A percentile compares a stretch with the other conserved stretches of the same genome.
Evolutionary conservation across 192 early-diverging fungal genomes (phyloP).

Genomic region (Martensiomyces pterosporus): DNA sequence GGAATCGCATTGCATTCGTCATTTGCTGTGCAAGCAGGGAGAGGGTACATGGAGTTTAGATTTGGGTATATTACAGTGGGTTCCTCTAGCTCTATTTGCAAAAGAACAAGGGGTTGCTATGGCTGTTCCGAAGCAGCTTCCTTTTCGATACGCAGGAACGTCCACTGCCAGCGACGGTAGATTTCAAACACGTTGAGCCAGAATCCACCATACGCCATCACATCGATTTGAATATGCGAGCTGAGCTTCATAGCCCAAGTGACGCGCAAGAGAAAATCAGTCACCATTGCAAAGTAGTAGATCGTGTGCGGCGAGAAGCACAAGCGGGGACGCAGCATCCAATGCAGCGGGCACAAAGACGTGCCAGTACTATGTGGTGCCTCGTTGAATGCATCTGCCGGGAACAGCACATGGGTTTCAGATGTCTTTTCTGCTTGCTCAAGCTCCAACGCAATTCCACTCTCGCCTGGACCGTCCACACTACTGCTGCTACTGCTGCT

Average conservation of each 20-base stretch:
- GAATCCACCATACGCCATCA: conserved; percentile 68
- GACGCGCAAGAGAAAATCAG: conserved; percentile 79
- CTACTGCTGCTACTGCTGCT: too few species aligned
- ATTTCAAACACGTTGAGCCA: conserved; percentile 80
- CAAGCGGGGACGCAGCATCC: conserved; percentile 57
- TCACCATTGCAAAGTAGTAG: conserved; percentile 76
- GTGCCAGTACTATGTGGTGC: too few species aligned
- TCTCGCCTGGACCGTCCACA: conserved; percentile 16
- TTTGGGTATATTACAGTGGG: not conserved
- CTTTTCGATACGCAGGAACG: conserved; percentile 84
- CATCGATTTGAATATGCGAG: conserved; percentile 57
- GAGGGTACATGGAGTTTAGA: not conserved
- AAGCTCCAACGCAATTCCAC: not conserved
- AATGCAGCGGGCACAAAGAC: too few species aligned
- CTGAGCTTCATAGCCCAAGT: conserved; percentile 80
- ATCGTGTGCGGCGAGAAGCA: conserved; percentile 59
- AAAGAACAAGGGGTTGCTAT: not conserved
- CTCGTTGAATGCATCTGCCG: conserved; percentile 6
- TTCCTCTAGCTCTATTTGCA: not conserved
- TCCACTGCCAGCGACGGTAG: conserved; percentile 88
- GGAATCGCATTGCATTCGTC: not conserved
- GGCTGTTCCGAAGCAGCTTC: conserved; percentile 14
- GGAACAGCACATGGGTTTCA: conserved; percentile 11
- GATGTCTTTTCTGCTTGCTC: conserved; percentile 4
- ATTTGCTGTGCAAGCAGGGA: not conserved